Evolutionary conservation across 2,329 filamentous ascomycete genomes (phyloP).

Genomic region (Talaromyces pinophilus): DNA sequence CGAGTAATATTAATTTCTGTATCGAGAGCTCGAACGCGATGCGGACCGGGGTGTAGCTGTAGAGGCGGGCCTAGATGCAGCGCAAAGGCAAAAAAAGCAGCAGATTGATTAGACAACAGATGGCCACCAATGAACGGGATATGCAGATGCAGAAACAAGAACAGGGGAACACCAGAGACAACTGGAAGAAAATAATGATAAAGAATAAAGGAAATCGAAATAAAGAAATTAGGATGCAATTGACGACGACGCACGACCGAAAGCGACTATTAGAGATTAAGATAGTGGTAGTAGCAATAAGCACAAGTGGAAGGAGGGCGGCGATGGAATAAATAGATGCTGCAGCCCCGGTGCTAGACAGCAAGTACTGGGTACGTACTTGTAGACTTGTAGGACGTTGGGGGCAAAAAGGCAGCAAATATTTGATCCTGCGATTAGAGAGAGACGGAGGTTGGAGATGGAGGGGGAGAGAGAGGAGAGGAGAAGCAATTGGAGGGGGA

Average conservation of each 20-base stretch:
- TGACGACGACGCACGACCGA: conserved; percentile 19
- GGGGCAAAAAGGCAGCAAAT: not conserved
- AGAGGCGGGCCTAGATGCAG: conserved; percentile 23
- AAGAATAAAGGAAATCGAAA: conserved; percentile 27
- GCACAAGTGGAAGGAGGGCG: not conserved
- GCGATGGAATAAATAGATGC: conserved; percentile 11
- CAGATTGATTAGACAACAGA: conserved; percentile 22
- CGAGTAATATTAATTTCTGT: conserved; percentile 6
- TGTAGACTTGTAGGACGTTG: not conserved
- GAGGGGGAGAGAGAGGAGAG: not conserved
- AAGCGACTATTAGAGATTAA: conserved; percentile 26
- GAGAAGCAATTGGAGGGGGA: not conserved
- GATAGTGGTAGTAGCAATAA: conserved; percentile 6
- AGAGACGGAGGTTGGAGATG: not conserved
- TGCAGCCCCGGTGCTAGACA: not conserved
- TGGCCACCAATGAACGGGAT: conserved; percentile 17
- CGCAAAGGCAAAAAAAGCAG: conserved; percentile 18
- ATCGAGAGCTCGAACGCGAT: conserved; percentile 24
- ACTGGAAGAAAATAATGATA: conserved; percentile 11
- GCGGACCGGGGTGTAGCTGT: conserved; percentile 29
- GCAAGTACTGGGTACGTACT: conserved; percentile 10
- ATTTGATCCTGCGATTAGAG: conserved; percentile 1
- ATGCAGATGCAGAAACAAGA: conserved; percentile 20
- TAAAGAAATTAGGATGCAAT: conserved; percentile 20
- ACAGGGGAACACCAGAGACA: not conserved